phyloP scores from a whole-genome alignment of 495 filamentous ascomycete genomes.

The Penicillium mononematosum region DNA sequence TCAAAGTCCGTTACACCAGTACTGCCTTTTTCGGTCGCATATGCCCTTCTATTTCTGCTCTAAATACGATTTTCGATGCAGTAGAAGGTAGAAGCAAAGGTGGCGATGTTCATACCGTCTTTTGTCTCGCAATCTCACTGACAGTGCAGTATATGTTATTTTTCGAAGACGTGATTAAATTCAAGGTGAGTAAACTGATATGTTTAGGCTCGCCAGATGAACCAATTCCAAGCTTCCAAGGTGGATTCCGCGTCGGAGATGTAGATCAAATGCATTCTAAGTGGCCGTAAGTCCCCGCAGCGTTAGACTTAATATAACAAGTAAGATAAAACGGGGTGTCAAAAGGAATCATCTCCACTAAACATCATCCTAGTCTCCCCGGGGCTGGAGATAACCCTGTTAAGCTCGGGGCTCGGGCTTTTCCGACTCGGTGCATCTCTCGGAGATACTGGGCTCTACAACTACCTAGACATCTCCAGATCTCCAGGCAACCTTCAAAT shows the following conservation, averaged over 20 bases:
- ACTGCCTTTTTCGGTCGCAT: not conserved
- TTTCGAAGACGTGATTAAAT: not conserved
- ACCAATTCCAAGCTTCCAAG: not conserved
- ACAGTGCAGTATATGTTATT: not conserved
- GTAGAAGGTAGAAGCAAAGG: not conserved
- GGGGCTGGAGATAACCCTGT: not conserved
- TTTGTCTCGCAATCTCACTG: not conserved
- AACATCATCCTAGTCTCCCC: not conserved
- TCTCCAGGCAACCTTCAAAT: not conserved
- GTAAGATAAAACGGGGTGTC: not conserved
- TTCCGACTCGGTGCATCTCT: conserved; percentile 1
- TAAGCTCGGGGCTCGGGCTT: conserved; percentile 16
- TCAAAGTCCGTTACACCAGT: not conserved
- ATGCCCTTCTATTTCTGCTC: not conserved
- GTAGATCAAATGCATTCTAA: not conserved
- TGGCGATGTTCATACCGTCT: not conserved
- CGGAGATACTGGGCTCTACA: conserved; percentile 16
- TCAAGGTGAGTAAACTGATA: not conserved
- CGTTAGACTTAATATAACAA: not conserved
- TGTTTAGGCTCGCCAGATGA: not conserved
- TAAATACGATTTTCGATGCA: not conserved
- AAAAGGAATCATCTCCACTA: not conserved
- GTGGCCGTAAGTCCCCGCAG: not conserved
- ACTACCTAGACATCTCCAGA: not conserved
- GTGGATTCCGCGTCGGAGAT: not conserved